A percentile compares a stretch with the other conserved stretches of the same genome.
These are phyloP conservation scores for Pittosporum tobira DNA, from an alignment of 129 eudicot genomes.

Conservation along the genomic window DNA sequence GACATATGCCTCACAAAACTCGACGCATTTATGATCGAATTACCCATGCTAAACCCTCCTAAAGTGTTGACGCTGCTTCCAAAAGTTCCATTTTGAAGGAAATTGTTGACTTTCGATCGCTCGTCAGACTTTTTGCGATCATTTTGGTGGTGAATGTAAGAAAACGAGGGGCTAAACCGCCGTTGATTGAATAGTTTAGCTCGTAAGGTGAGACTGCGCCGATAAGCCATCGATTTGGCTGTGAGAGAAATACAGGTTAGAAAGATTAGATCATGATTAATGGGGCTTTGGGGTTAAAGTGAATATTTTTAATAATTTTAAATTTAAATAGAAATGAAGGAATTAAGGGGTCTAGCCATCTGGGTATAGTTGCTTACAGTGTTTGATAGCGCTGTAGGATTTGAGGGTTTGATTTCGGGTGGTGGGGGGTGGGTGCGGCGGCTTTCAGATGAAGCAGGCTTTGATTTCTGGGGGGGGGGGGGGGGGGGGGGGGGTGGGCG, in stretches of 20 bases:
- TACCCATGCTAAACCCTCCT: conserved; percentile 13
- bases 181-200: conserved; percentile 6
- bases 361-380: too few relatives aligned
- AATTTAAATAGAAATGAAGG: too few relatives aligned
- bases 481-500: too few relatives aligned
- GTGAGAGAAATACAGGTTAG: neutral
- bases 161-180: conserved; percentile 15
- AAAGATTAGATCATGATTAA: too few relatives aligned
- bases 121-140: conserved; percentile 6
- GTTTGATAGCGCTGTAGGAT: too few relatives aligned
- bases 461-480: too few relatives aligned
- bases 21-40: conserved; percentile 7
- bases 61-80: conserved; percentile 17
- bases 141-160: conserved; percentile 21
- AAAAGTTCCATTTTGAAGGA: conserved; percentile 18
- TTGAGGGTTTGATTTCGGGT: too few relatives aligned
- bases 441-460: too few relatives aligned
- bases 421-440: too few relatives aligned
- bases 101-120: neutral
- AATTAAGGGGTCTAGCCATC: too few relatives aligned
- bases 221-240: conserved; percentile 14
- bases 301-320: too few relatives aligned
- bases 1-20: conserved; percentile 27
- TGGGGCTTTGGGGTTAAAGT: too few relatives aligned
- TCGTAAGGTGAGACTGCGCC: conserved; percentile 15